Conservation (phyloP, 2,329 filamentous ascomycete species). For the Purpureocillium takamizusanense region DNA sequence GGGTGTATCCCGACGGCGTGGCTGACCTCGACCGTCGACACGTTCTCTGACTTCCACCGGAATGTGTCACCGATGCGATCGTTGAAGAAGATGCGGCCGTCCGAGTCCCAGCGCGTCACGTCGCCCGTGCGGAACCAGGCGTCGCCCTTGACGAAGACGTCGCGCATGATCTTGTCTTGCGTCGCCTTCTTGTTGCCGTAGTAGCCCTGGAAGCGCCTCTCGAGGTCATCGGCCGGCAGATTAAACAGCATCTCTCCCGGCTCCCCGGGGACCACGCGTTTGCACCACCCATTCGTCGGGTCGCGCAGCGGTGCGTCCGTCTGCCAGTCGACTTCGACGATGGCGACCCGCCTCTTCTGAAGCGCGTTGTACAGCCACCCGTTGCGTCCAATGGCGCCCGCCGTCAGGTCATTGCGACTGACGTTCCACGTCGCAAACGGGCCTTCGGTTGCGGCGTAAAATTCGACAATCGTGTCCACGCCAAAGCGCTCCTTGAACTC, state of each 20-base stretch:
- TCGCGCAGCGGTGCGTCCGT: conserved; percentile 61
- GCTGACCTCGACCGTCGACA: conserved; percentile 75
- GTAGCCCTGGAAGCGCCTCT: conserved; percentile 70
- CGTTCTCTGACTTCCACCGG: conserved; percentile 77
- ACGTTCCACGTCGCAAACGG: conserved; percentile 63
- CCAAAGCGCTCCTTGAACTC: conserved; percentile 73
- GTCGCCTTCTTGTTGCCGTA: conserved; percentile 65
- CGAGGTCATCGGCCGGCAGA: conserved; percentile 57
- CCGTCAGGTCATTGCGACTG: conserved; percentile 60
- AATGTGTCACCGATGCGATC: conserved; percentile 75
- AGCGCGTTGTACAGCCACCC: conserved; percentile 53
- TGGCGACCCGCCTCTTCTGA: conserved; percentile 37
- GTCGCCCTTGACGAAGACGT: conserved; percentile 68
- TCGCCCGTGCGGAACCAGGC: conserved; percentile 83
- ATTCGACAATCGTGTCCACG: conserved; percentile 65
- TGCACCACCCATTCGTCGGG: conserved; percentile 60
- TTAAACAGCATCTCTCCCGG: conserved; percentile 68
- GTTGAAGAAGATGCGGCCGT: conserved; percentile 70
- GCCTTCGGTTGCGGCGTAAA: conserved; percentile 74
- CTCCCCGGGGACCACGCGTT: conserved; percentile 45
- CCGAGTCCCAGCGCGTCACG: conserved; percentile 58
- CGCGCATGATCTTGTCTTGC: conserved; percentile 61
- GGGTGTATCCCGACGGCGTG: conserved; percentile 61
- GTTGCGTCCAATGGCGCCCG: conserved; percentile 70
- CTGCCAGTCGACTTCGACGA: conserved; percentile 64